These are phyloP conservation scores for Trichophyton simii DNA, from an alignment of 2,329 filamentous ascomycete species.

Conservation along the genomic window DNA sequence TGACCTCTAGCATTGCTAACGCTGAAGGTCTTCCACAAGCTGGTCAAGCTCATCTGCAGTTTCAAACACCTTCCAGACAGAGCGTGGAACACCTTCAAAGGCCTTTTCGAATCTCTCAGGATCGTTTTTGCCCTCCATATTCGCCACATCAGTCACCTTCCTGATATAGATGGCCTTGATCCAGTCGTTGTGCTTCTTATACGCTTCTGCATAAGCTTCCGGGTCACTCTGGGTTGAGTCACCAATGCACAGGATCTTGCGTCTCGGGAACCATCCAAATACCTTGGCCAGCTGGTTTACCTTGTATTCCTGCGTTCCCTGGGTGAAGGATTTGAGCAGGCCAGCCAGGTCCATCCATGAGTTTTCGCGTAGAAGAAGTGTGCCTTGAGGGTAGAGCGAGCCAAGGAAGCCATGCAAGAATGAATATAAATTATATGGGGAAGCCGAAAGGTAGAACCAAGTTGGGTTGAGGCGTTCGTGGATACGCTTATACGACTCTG, in stretches of 20 bases:
- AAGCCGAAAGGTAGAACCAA: constrained; percentile 89
- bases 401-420: constrained; percentile 67
- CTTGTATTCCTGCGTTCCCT: constrained; percentile 78
- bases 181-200: constrained; percentile 57
- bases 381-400: constrained; percentile 59
- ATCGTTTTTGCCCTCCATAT: constrained; percentile 63
- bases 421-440: constrained; percentile 86
- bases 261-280: constrained; percentile 61
- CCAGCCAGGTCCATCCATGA: constrained; percentile 76
- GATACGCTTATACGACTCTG: constrained; percentile 63
- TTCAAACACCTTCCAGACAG: constrained; percentile 72
- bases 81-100: constrained; percentile 59
- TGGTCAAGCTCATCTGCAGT: constrained; percentile 52
- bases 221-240: constrained; percentile 89
- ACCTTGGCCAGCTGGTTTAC: constrained; percentile 66
- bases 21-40: constrained; percentile 21
- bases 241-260: constrained; percentile 72
- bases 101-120: constrained; percentile 67
- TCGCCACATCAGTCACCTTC: constrained; percentile 63
- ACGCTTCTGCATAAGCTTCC: constrained; percentile 76
- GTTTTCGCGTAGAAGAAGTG: constrained; percentile 71
- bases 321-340: constrained; percentile 64
- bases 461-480: constrained; percentile 48
- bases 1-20: constrained; percentile 5
- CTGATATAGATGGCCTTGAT: constrained; percentile 74